Percentiles rank a stretch among this genome's conserved stretches.
Conservation (phyloP, 495 filamentous ascomycete genomes). For the Polyplosphaeria fusca region DNA sequence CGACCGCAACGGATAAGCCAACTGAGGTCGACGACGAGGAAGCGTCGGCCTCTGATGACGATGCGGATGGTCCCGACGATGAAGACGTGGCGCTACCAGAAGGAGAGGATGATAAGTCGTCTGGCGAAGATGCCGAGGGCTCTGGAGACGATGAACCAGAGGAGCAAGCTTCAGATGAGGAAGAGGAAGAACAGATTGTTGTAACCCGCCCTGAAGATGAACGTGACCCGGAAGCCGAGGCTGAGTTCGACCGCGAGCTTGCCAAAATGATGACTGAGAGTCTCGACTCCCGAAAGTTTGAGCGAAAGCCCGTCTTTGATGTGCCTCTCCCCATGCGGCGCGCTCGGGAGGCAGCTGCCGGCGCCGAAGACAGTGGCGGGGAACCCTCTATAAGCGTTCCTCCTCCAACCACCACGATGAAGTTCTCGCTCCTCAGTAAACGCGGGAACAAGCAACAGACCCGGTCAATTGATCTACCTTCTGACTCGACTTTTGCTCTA, state of each 20-base stretch:
- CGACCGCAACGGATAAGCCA: constrained; percentile 55
- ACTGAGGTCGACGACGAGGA: constrained; percentile 57
- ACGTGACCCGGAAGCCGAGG: constrained; percentile 88
- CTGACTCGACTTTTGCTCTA: constrained; percentile 89
- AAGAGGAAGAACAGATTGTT: constrained; percentile 81
- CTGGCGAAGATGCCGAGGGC: constrained; percentile 56
- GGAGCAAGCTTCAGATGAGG: constrained; percentile 64
- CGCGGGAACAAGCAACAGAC: constrained; percentile 96
- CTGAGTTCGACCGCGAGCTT: constrained; percentile 96
- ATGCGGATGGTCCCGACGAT: constrained; percentile 41
- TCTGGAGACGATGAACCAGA: constrained; percentile 37
- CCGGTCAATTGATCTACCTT: constrained; percentile 88
- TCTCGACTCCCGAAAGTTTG: constrained; percentile 87
- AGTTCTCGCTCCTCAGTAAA: constrained; percentile 94
- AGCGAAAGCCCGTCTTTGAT: constrained; percentile 90
- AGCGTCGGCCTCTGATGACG: constrained; percentile 44
- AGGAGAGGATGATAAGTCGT: constrained; percentile 56
- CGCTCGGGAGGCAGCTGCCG: constrained; percentile 55
- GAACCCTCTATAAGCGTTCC: constrained; percentile 40
- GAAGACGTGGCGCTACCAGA: constrained; percentile 49
- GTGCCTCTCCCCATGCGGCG: constrained; percentile 86
- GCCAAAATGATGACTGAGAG: constrained; percentile 99
- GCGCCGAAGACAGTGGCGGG: constrained; percentile 49
- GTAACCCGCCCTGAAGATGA: constrained; percentile 88
- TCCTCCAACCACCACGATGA: constrained; percentile 64